Evolutionary conservation across 2,329 filamentous ascomycete genomes (phyloP), one percentile per base, ranked within the genome.

Genomic region (Fusarium devonianum): DNA sequence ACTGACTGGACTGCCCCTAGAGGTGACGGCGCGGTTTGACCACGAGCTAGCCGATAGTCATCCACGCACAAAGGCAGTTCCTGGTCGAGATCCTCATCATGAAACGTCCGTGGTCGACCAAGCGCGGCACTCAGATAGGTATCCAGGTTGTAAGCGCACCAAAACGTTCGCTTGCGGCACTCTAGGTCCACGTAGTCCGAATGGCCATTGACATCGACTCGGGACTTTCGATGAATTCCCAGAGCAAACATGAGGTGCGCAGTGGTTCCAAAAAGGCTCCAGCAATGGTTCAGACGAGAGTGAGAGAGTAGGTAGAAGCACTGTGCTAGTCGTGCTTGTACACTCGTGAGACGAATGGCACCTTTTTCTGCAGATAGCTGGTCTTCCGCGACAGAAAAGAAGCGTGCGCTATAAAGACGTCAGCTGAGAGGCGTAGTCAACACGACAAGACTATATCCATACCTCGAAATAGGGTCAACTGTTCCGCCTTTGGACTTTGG

Each of bases 61-160:
- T 84, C 81, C 7, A 83, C 73, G 17, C 72, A 68, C 7, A 73
- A 70, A 0, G 84, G 84, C 11, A 84, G 68, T 11, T 82, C 78
- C 55, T 86, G 82, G 52, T 87, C 84, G 39, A 86, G 84, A 43
- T 86, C 83, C 38, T 86, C 83, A 35, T 87, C 82, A 49, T 84
- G 84, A 39, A 87, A 82, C 2, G 83, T 76, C n/a, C 80, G 70
- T 1, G 85, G 85, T 21, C 84, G 73, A 2, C 85, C 85, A 11
- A 87, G 75, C 40, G 83, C 80, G n/a, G 82, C 79, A 44, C 83
- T 83, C 11, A 88, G 73, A 51, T 88, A 87, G 42, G 81, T 84
- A 62, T 88, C 84, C 4, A 88, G 70, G 10, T 78, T 81, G 62
- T 87, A 88, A 0, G 81, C 80, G 23, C 80, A 82, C 85, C 85